A percentile compares a stretch with the other conserved stretches of the same genome.
phyloP scores from a whole-genome alignment of 129 eudicot genomes.

The Helichrysum umbraculigerum region DNA sequence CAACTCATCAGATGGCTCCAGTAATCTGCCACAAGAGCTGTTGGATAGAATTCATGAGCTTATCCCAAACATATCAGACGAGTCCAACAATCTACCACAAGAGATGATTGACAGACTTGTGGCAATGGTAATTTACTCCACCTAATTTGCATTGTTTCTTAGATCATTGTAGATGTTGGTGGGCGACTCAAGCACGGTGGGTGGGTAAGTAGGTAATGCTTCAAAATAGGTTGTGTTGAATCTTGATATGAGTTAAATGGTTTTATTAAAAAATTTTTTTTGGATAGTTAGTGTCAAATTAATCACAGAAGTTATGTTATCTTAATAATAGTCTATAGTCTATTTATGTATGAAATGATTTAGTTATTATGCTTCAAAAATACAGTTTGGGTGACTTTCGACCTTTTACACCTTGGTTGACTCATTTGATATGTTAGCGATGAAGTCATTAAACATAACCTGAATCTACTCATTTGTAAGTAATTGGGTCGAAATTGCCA shows the following conservation, averaged over 20 bases:
- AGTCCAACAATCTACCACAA: slow-evolving; percentile 35
- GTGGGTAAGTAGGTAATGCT: background rate
- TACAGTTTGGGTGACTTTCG: background rate
- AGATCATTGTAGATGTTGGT: slow-evolving; percentile 2
- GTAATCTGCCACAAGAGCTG: slow-evolving; percentile 47
- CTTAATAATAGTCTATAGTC: background rate
- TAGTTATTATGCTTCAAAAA: background rate
- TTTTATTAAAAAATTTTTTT: no score
- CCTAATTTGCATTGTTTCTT: background rate
- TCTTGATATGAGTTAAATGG: background rate
- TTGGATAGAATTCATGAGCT: slow-evolving; percentile 58
- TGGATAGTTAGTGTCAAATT: no score
- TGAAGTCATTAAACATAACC: background rate
- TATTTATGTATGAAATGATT: background rate
- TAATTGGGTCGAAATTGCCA: background rate
- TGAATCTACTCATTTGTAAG: background rate
- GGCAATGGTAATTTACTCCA: slow-evolving; percentile 33
- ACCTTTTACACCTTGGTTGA: background rate
- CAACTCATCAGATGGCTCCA: slow-evolving; percentile 38
- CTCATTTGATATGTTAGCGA: background rate
- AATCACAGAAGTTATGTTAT: no score
- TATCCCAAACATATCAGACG: slow-evolving; percentile 51
- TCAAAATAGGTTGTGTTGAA: background rate
- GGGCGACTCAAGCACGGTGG: background rate
- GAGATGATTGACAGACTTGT: slow-evolving; percentile 40